A percentile compares a stretch with the other conserved stretches of the same genome.
phyloP scores from a whole-genome alignment of 768 basidiomycete species.

The Myochromella boudieri region DNA sequence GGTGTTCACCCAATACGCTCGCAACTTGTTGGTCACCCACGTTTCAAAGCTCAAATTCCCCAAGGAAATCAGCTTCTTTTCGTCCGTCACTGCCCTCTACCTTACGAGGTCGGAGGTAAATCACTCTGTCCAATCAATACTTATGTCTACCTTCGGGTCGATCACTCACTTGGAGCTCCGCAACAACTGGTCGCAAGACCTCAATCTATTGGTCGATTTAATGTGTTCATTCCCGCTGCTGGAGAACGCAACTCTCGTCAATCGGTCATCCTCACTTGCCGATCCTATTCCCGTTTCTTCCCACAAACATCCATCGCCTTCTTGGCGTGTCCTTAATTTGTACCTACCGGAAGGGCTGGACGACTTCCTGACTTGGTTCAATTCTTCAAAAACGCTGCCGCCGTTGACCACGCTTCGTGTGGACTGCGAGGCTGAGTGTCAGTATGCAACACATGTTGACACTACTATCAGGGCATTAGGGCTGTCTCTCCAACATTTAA shows the following conservation, averaged over 20 bases:
- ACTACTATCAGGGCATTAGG: neutral
- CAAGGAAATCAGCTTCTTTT: neutral
- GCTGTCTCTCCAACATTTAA: neutral
- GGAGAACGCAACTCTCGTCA: neutral
- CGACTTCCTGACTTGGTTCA: neutral
- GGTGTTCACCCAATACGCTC: neutral
- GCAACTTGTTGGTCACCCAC: neutral
- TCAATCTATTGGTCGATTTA: neutral
- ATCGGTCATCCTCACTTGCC: neutral
- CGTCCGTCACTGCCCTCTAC: neutral
- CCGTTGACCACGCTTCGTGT: neutral
- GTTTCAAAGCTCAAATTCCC: neutral
- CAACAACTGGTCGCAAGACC: neutral
- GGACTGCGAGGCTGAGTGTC: neutral
- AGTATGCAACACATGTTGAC: neutral
- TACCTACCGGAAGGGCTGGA: neutral
- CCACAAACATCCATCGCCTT: too few relatives aligned
- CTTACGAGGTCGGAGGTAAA: neutral
- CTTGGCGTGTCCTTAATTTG: neutral
- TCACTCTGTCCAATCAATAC: neutral
- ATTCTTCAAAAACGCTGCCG: neutral
- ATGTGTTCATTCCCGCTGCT: neutral
- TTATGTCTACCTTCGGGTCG: neutral
- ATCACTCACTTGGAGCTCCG: neutral
- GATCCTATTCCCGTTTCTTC: too few relatives aligned